Evolutionary conservation across 1,139 yeast genomes (phyloP), one percentile per base, ranked within the genome.

Genomic region (Candida glucosophila): DNA sequence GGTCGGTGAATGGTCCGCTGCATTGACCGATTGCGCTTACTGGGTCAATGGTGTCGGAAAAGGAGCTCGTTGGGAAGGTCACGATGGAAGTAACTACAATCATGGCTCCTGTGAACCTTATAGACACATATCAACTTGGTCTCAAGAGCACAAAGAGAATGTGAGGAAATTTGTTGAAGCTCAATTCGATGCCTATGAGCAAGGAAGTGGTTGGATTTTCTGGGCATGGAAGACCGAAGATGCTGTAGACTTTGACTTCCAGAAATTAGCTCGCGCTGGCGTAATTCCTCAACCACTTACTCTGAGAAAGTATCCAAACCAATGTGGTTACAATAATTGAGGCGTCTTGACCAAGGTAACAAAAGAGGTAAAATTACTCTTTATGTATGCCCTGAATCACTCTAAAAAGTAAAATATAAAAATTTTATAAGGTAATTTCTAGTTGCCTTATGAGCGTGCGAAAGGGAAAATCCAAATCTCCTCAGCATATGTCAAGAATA

Each of bases 141-240:
- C 81, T 5, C 58, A 58, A 2, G 65, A 67, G 24, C 66, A 73
- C 41, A 72, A 64, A 43, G 41, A 46, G 11, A 61, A 77, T 40
- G 74, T 80, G 12, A 73, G 95, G 47, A 67, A 59, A 39, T 80
- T 67, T 47, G 63, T 88, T 31, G 96, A 88, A 55, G 95, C 95
- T 16, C 97, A 90, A 60, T 56, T 90, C 40, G 95, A 83, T 44
- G 80, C 92, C 3, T 85, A 67, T 44, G 85, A 77, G 41, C 66
- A 65, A 40, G 67, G 67, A 31, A 56, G 52, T 19, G 96, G 96
- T 10, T 86, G 93, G 86, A 66, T 86, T 33, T 82, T 79, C 63
- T 90, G 96, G 98, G 76, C 77, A 52, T 86, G 81, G 75, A 88
- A 85, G 62, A 80, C 94, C 16, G 97, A 90, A 51, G 53, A 57